Evolutionary conservation across 2,329 filamentous ascomycete genomes (phyloP).

Genomic region (Claviceps citrina): DNA sequence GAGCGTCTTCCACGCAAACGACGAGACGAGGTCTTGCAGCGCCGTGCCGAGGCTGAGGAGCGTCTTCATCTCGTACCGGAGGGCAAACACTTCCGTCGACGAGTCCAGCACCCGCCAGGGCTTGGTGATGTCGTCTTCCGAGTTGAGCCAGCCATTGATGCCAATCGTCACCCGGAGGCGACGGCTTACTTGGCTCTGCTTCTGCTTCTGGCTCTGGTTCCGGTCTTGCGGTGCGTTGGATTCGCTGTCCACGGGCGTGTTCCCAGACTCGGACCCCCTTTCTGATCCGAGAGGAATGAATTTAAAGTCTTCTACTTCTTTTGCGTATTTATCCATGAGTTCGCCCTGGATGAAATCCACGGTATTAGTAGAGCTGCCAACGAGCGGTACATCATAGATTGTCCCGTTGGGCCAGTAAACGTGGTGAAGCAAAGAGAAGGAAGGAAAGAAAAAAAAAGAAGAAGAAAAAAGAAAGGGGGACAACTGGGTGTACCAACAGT

Average conservation of each 20-base stretch:
- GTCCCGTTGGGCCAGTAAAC: too few species aligned
- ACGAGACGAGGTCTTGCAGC: constrained; percentile 55
- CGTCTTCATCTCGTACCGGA: constrained; percentile 68
- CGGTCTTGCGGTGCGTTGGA: background rate
- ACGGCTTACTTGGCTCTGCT: constrained; percentile 17
- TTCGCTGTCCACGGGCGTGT: background rate
- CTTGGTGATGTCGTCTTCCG: constrained; percentile 57
- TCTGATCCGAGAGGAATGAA: constrained; percentile 57
- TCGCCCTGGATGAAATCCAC: constrained; percentile 35
- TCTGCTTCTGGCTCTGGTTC: constrained; percentile 6
- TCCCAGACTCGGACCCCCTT: constrained; percentile 16
- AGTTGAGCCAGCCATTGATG: constrained; percentile 72
- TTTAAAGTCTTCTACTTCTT: constrained; percentile 65
- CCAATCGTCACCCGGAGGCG: constrained; percentile 70
- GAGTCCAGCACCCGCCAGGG: constrained; percentile 65
- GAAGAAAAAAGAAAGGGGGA: background rate
- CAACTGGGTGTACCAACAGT: constrained; percentile 23
- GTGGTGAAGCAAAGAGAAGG: too few species aligned
- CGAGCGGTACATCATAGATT: too few species aligned
- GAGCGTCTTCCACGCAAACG: constrained; percentile 59
- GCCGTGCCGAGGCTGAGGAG: constrained; percentile 62
- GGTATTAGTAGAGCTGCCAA: background rate
- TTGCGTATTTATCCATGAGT: constrained; percentile 78
- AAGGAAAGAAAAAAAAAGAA: background rate
- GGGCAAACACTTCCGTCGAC: constrained; percentile 60